Percentiles rank a stretch among this genome's conserved stretches.
phyloP scores from a whole-genome alignment of 176 grass and related monocot species.

The Zoysia pacifica region DNA sequence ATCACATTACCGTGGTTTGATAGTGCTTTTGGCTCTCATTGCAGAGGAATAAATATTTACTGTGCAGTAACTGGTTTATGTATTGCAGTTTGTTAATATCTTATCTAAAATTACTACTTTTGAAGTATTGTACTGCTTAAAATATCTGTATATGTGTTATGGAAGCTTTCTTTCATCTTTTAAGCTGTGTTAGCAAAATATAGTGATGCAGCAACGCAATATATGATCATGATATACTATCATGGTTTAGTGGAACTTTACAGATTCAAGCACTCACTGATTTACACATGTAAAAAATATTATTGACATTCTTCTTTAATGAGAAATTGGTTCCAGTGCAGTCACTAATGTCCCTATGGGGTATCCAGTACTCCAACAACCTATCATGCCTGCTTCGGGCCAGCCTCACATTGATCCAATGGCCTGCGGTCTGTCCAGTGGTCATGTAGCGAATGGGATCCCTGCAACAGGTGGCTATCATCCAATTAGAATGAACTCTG shows the following conservation, averaged over 20 bases:
- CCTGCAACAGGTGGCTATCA: conserved; percentile 80
- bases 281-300: conserved; percentile 11
- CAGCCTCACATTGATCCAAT: conserved; percentile 75
- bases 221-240: neutral
- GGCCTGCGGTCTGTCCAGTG: conserved; percentile 65
- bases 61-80: neutral
- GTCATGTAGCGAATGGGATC: conserved; percentile 91
- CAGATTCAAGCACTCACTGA: conserved; percentile 10
- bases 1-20: neutral
- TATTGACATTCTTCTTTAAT: conserved; percentile 52
- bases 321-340: conserved; percentile 65
- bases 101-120: conserved; percentile 2
- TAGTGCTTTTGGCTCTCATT: neutral
- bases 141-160: neutral
- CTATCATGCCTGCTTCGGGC: conserved; percentile 65
- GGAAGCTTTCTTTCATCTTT: conserved; percentile 2
- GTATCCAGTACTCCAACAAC: conserved; percentile 91
- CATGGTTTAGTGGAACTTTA: conserved; percentile 8
- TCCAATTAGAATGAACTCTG: conserved; percentile 82
- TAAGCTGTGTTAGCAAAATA: conserved; percentile 11
- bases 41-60: conserved; percentile 14
- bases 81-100: conserved; percentile 12
- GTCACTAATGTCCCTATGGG: conserved; percentile 95
- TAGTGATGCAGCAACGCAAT: neutral
- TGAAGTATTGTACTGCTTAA: conserved; percentile 20